A percentile compares a stretch with the other conserved stretches of the same genome.
Evolutionary conservation across 2,329 filamentous ascomycete species (phyloP).

Genomic region (Leptosphaerulina australis): DNA sequence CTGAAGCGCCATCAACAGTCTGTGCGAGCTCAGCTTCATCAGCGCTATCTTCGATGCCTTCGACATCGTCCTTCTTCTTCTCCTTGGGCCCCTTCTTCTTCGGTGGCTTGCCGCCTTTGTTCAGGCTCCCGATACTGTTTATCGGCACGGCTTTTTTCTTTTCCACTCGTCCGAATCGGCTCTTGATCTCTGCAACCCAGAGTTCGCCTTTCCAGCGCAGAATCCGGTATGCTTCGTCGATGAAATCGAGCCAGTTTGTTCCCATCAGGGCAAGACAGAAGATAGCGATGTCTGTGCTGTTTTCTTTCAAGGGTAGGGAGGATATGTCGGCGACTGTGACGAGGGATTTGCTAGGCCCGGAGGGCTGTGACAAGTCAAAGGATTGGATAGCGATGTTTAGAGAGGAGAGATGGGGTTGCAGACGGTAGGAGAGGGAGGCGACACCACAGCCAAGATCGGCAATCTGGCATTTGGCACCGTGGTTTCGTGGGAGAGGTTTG

Average conservation of each 20-base stretch:
- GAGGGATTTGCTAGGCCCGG: slow-evolving; percentile 70
- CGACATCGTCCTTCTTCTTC: slow-evolving; percentile 53
- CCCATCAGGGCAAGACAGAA: slow-evolving; percentile 99
- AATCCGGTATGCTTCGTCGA: slow-evolving; percentile 93
- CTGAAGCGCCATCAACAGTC: slow-evolving; percentile 71
- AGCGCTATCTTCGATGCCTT: slow-evolving; percentile 56
- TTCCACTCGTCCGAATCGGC: slow-evolving; percentile 73
- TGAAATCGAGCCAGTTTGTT: slow-evolving; percentile 96
- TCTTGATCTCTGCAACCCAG: slow-evolving; percentile 97
- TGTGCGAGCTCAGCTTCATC: slow-evolving; percentile 65
- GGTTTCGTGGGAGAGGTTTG: slow-evolving; percentile 71
- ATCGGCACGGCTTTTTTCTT: slow-evolving; percentile 58
- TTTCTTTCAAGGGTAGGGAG: slow-evolving; percentile 75
- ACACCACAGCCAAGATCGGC: slow-evolving; percentile 95
- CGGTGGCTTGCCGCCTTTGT: slow-evolving; percentile 13
- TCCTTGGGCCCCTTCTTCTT: slow-evolving; percentile 49
- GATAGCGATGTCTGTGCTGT: slow-evolving; percentile 81
- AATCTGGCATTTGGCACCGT: slow-evolving; percentile 72
- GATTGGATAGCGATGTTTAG: slow-evolving; percentile 77
- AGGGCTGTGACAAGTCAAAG: slow-evolving; percentile 83
- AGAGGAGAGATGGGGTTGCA: slow-evolving; percentile 68
- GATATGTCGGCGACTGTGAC: slow-evolving; percentile 91
- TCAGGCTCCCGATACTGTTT: slow-evolving; percentile 66
- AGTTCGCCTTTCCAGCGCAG: slow-evolving; percentile 93
- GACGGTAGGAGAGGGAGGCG: slow-evolving; percentile 74